phyloP scores from a whole-genome alignment of 768 basidiomycete genomes.

The Tulasnella sp. region DNA sequence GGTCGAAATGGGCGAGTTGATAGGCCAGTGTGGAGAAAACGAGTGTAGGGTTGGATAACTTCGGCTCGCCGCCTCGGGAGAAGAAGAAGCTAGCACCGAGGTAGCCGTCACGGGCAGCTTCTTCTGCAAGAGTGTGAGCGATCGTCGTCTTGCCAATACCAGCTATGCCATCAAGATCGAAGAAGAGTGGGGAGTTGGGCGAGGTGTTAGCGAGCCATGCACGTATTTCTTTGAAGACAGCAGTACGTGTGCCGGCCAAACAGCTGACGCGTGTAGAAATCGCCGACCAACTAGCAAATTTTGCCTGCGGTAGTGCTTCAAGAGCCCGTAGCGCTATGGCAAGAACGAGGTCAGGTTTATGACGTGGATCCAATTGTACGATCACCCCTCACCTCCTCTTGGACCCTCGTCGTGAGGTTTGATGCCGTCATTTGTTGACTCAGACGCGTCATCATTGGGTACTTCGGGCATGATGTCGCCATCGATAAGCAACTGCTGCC shows the following conservation, averaged over 20 bases:
- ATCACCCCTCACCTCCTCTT: no score
- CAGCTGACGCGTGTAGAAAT: no score
- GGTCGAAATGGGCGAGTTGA: constrained; percentile 24
- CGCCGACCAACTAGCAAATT: no score
- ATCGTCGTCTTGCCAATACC: constrained; percentile 35
- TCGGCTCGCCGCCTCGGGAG: constrained; percentile 19
- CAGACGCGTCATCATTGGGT: no score
- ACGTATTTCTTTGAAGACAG: neutral
- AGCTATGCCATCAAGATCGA: constrained; percentile 28
- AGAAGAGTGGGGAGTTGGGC: constrained; percentile 20
- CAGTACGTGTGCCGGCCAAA: neutral
- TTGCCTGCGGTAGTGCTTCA: no score
- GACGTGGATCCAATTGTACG: no score
- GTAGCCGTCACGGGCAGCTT: constrained; percentile 18
- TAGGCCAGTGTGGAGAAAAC: constrained; percentile 29
- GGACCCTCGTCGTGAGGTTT: no score
- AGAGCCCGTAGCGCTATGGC: no score
- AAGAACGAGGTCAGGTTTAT: no score
- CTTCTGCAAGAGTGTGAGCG: constrained; percentile 27
- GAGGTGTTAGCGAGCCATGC: neutral
- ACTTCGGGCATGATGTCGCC: no score
- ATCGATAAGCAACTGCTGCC: no score
- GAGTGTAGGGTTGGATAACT: constrained; percentile 20
- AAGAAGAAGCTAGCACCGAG: constrained; percentile 32
- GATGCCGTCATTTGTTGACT: no score